Evolutionary conservation across 208 protist species (phyloP).

Genomic region (Leishmania braziliensis): DNA sequence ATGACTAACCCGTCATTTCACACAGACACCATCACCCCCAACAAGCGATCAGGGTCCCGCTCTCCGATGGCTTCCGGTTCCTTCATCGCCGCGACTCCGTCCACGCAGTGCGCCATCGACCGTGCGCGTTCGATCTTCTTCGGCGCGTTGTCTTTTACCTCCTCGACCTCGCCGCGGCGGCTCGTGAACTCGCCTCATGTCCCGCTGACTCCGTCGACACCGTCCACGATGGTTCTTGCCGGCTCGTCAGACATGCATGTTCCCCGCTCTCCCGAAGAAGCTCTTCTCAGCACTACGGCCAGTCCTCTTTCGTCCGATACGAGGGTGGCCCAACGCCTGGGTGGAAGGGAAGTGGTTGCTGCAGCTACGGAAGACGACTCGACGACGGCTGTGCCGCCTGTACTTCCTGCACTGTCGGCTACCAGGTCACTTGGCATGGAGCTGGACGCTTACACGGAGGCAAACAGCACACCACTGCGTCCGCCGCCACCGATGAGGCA

Average conservation of each 20-base stretch:
- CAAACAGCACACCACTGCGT: conserved; percentile 30
- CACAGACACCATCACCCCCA: background rate
- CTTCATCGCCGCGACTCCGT: background rate
- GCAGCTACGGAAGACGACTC: background rate
- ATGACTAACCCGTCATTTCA: background rate
- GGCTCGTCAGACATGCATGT: conserved; percentile 1
- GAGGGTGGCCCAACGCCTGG: background rate
- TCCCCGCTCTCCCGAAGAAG: background rate
- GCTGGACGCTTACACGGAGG: conserved; percentile 25
- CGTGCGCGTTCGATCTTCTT: conserved; percentile 69
- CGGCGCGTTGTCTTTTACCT: conserved; percentile 59
- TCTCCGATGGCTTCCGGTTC: background rate
- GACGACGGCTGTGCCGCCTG: background rate
- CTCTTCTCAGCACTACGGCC: background rate
- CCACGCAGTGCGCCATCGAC: conserved; percentile 53
- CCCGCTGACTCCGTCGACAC: conserved; percentile 36
- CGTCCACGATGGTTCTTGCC: conserved; percentile 1
- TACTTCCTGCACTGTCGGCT: background rate
- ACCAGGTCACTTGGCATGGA: conserved; percentile 22
- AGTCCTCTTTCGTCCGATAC: background rate
- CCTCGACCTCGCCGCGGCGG: conserved; percentile 57
- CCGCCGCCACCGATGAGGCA: conserved; percentile 8
- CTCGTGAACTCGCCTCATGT: conserved; percentile 61
- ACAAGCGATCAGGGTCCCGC: background rate
- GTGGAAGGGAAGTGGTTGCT: background rate